Base-by-base conservation (phyloP, 306 rosid species). In the Amphicarpaea edgeworthii region DNA sequence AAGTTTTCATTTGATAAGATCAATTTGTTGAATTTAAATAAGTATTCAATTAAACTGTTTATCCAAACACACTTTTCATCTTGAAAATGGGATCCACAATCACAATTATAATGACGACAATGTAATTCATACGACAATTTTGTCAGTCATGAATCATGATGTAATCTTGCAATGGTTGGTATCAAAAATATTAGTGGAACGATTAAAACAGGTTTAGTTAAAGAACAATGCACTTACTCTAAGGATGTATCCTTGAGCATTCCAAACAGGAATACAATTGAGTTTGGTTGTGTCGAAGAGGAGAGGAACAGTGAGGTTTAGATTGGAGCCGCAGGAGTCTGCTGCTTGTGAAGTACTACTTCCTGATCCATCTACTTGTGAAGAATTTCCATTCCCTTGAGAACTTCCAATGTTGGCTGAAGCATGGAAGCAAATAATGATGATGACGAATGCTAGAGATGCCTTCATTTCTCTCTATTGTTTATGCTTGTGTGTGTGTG, bases 201-300 rank as follows among this genome's bases (percentile, higher is more conserved):
- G n/a, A 67, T 24, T 45, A 37, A 43, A 42, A 26, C 8, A 1
- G 2, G 15, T 57, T 26, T 55, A 38, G 43, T 26, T 64, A 75
- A 76, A 68, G 72, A 77, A 14, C 3, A 34, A 19, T n/a, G 67
- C 17, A 84, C 93, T 88, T 87, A 90, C 97, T 84, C 96, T 81
- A 10, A 92, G 90, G 67, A 92, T 77, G 84, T 58, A 90, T 21
- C 75, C 85, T 43, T 88, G 88, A 46, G 87, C 59, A 79, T 62
- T 86, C 97, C 97, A 92, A 77, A 84, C 92, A 55, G 83, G 17
- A 42, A 75, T 76, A 76, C 97, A 92, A 55, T 60, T 70, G 78
- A 92, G 90, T 14, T 84, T 80, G 72, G 87, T 24, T 59, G 89
- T 85, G 74, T 87, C 89, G 9, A 92, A 92, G 42, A 83, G 63